phyloP scores from a whole-genome alignment of 2,329 filamentous ascomycete species.

The Pseudogymnoascus sp. region DNA sequence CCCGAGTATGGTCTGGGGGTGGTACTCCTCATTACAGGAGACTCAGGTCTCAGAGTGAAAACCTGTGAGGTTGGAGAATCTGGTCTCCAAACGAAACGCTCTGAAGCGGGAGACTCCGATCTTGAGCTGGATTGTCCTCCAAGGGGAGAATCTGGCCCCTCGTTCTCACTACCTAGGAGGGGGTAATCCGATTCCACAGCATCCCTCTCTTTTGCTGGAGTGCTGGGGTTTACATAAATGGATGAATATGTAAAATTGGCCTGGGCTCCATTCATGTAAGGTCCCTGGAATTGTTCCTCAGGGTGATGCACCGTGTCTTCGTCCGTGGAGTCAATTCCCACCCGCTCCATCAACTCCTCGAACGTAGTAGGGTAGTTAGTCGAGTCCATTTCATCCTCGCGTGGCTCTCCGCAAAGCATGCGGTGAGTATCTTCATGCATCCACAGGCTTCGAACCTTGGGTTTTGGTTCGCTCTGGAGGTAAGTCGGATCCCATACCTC shows the following conservation, averaged over 20 bases:
- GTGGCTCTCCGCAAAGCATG: background rate
- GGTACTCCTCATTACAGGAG: background rate
- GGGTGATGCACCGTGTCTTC: background rate
- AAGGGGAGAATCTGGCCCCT: background rate
- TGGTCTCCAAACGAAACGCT: background rate
- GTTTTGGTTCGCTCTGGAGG: background rate
- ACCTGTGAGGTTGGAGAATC: background rate
- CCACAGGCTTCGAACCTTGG: background rate
- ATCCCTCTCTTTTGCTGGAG: background rate
- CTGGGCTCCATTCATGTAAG: background rate
- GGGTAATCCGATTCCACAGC: background rate
- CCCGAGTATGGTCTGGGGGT: slow-evolving; percentile 2
- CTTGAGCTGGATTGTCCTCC: background rate
- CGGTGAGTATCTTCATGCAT: background rate
- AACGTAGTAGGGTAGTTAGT: background rate
- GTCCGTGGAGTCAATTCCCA: background rate
- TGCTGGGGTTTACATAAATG: background rate
- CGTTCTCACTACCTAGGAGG: background rate
- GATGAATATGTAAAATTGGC: background rate
- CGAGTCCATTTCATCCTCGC: background rate
- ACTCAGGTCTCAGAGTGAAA: background rate
- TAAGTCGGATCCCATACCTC: background rate
- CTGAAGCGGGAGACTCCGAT: background rate
- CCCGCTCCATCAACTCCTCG: background rate
- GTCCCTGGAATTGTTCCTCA: no score